Conservation (phyloP, 805 yeast genomes). For the Lipomyces yamadae region DNA sequence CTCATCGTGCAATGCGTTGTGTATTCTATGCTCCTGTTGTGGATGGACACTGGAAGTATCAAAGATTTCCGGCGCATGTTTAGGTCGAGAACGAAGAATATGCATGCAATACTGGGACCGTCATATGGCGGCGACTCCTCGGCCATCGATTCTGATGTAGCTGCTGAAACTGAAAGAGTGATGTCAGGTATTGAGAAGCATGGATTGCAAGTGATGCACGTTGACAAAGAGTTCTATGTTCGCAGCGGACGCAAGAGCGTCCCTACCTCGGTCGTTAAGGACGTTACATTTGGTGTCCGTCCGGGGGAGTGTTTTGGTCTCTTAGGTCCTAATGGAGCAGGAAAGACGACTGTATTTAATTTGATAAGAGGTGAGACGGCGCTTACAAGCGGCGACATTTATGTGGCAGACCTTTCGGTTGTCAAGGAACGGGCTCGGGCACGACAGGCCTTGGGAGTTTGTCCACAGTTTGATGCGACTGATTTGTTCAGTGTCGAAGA, state of each 20-base stretch:
- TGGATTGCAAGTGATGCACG: slow-evolving; percentile 42
- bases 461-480: slow-evolving; percentile 48
- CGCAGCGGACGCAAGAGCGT: background rate
- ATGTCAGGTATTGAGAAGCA: slow-evolving; percentile 17
- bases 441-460: slow-evolving; percentile 43
- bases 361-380: slow-evolving; percentile 45
- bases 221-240: slow-evolving; percentile 36
- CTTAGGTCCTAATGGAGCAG: slow-evolving; percentile 48
- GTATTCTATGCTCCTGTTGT: slow-evolving; percentile 37
- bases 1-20: slow-evolving; percentile 39
- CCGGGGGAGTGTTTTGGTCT: slow-evolving; percentile 45
- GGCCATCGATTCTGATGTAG: slow-evolving; percentile 28
- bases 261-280: slow-evolving; percentile 39
- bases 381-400: slow-evolving; percentile 39
- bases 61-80: slow-evolving; percentile 35
- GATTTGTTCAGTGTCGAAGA: slow-evolving; percentile 44
- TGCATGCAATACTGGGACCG: background rate
- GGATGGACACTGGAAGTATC: slow-evolving; percentile 40
- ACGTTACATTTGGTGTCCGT: slow-evolving; percentile 43
- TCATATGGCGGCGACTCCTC: background rate
- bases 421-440: slow-evolving; percentile 39
- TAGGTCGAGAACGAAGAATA: slow-evolving; percentile 23
- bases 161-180: slow-evolving; percentile 34
- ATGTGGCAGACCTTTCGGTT: slow-evolving; percentile 40
- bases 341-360: slow-evolving; percentile 45